Evolutionary conservation across 2,329 filamentous ascomycete species (phyloP), one percentile per base, ranked within the genome.

Genomic region (Biscogniauxia mediterranea): DNA sequence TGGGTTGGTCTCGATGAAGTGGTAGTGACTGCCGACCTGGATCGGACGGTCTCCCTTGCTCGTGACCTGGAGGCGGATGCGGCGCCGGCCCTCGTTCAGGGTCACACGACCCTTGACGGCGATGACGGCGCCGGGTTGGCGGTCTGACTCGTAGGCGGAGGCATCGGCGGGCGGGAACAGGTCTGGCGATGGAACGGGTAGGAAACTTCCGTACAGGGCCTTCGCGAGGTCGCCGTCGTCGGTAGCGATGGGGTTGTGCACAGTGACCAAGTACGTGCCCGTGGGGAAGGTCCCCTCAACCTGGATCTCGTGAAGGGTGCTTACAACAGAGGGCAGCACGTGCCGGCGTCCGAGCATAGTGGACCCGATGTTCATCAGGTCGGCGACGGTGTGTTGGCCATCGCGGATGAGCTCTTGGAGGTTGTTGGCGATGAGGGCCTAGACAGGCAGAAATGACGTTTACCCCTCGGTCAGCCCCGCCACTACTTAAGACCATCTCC

Each of bases 401-500:
- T 98, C 94, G 75, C 94, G 93, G 75, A 98, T 96, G 70, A 97
- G 89, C 84, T 98, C 94, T 77, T 97, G 94, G 55, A 98, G 84
- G 75, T 93, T 93, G 74, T 86, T 93, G 64, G 93, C 89, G 71
- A 97, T 96, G 67, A 93, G 84, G 26, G 89, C 90, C 88, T 90
- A 55, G 21, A 46, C 20, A 6, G 13, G 32, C 13, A 15, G 32
- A 23, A 5, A 38, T 9, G 32, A 15, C 7, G 32, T 38, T 38
- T 38, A 9, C 32, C 32, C 23, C 23, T 6, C 13, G 59, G 54
- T 58, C 57, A 60, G 61, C 38, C 6, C 56, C 49, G 55, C 13
- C 20, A 38, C 25, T 21, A 6, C 13, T 51, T 20, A 25, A 5
- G 15, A 52, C 19, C 54, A 28, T 17, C 46, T 19, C 15, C n/a